Percentiles rank a stretch among this genome's conserved stretches.
Conservation (phyloP, 129 eudicot genomes). For the Logfia minima region DNA sequence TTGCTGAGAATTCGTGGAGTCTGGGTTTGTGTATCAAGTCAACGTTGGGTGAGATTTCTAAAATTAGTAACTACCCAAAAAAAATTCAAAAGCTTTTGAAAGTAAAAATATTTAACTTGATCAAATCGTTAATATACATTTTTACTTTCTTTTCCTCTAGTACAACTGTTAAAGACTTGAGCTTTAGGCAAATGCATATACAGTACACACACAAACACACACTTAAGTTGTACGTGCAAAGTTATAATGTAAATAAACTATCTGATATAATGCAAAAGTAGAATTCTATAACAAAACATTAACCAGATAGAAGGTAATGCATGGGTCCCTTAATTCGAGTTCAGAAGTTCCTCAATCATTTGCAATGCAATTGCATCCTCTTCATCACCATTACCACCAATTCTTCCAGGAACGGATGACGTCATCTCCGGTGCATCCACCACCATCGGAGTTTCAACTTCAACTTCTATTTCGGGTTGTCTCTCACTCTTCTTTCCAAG, state of each 20-base stretch:
- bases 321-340: slow-evolving; percentile 45
- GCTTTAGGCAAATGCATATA: not conserved
- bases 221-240: slow-evolving; percentile 20
- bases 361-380: slow-evolving; percentile 93
- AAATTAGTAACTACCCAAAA: too few species aligned
- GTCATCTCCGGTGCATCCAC: slow-evolving; percentile 20
- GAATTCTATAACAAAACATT: not conserved
- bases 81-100: not conserved
- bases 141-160: slow-evolving; percentile 8
- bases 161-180: not conserved
- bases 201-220: slow-evolving; percentile 12
- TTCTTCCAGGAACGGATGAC: slow-evolving; percentile 6
- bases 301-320: slow-evolving; percentile 17
- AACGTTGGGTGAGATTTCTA: not conserved
- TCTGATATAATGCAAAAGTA: slow-evolving; percentile 7
- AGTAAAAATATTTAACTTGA: not conserved
- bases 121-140: slow-evolving; percentile 10
- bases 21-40: too few species aligned
- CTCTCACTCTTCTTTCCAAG: slow-evolving; percentile 53
- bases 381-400: slow-evolving; percentile 35
- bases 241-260: not conserved
- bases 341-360: slow-evolving; percentile 92
- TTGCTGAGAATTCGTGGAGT: too few species aligned
- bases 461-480: not conserved
- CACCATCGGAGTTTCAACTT: slow-evolving; percentile 15